Percentiles rank a stretch among this genome's conserved stretches.
Evolutionary conservation across 2,329 filamentous ascomycete genomes (phyloP).

Genomic region (Ophiostoma novo-ulmi): DNA sequence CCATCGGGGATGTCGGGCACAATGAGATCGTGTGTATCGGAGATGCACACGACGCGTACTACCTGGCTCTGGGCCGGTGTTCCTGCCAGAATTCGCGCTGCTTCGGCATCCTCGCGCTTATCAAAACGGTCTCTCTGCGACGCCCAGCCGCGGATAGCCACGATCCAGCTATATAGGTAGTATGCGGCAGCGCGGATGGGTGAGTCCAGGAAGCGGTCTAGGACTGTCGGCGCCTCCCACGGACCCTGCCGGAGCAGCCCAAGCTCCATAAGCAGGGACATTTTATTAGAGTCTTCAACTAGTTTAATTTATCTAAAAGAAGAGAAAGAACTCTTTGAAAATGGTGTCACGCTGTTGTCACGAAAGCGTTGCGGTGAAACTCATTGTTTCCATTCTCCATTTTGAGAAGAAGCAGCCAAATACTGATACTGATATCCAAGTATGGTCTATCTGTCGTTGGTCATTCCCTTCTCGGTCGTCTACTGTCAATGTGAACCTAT

Average conservation of each 20-base stretch:
- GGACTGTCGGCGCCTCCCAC: conserved; percentile 40
- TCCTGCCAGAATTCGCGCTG: too few relatives aligned
- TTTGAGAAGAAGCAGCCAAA: not conserved
- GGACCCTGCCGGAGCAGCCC: conserved; percentile 25
- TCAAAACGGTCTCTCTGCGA: conserved; percentile 10
- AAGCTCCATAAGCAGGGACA: conserved; percentile 18
- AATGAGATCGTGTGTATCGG: conserved; percentile 73
- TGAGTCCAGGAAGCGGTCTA: conserved; percentile 62
- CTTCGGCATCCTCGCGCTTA: conserved; percentile 28
- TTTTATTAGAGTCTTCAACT: not conserved
- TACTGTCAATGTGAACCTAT: conserved; percentile 2
- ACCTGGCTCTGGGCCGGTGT: conserved; percentile 34
- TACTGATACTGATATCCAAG: not conserved
- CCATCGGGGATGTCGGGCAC: conserved; percentile 62
- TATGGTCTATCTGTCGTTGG: not conserved
- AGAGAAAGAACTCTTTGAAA: not conserved
- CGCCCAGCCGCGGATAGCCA: conserved; percentile 51
- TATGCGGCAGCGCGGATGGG: conserved; percentile 61
- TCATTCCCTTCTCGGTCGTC: not conserved
- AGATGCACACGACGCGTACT: conserved; percentile 79
- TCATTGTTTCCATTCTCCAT: not conserved
- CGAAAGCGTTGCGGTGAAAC: not conserved
- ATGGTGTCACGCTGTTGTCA: not conserved
- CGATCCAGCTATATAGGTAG: conserved; percentile 58
- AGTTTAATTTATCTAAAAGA: not conserved